Conservation (phyloP, 2,329 filamentous ascomycete genomes). For the Fusarium solani-melongenae region DNA sequence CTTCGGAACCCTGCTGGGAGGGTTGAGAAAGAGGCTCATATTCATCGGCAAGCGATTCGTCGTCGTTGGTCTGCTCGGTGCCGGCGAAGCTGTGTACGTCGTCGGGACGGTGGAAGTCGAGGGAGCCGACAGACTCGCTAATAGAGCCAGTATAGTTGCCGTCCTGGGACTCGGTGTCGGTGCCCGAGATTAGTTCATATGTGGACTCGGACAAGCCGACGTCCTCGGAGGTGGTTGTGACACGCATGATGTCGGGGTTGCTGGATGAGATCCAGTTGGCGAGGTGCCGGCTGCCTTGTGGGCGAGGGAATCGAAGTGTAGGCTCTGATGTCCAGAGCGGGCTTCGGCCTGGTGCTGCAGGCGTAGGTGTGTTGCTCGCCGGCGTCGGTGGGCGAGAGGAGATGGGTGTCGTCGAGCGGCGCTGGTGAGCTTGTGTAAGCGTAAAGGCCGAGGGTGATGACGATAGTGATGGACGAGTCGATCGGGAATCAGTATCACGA, state of each 20-base stretch:
- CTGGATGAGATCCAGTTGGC: constrained; percentile 70
- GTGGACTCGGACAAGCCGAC: constrained; percentile 66
- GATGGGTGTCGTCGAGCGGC: constrained; percentile 25
- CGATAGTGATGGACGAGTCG: constrained; percentile 35
- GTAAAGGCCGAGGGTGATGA: constrained; percentile 35
- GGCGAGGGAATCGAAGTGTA: constrained; percentile 66
- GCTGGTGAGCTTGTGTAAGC: constrained; percentile 36
- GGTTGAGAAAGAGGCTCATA: constrained; percentile 31
- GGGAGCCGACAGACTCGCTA: constrained; percentile 61
- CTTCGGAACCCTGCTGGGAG: constrained; percentile 12
- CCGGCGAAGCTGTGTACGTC: constrained; percentile 64
- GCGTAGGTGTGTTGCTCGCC: constrained; percentile 14
- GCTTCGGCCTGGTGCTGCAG: constrained; percentile 12
- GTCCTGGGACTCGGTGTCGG: constrained; percentile 65
- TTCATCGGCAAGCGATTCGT: constrained; percentile 53
- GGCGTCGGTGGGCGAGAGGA: constrained; percentile 30
- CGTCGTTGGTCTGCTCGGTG: constrained; percentile 60
- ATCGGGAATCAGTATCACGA: constrained; percentile 47
- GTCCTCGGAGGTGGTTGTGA: constrained; percentile 57
- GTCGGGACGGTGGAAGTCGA: constrained; percentile 60
- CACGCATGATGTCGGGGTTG: constrained; percentile 67
- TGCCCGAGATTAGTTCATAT: constrained; percentile 66
- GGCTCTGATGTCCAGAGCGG: constrained; percentile 57
- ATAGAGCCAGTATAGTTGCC: constrained; percentile 59
- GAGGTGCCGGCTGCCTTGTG: constrained; percentile 65